Evolutionary conservation across 2,329 filamentous ascomycete genomes (phyloP).

Genomic region (Zarea fungicola): DNA sequence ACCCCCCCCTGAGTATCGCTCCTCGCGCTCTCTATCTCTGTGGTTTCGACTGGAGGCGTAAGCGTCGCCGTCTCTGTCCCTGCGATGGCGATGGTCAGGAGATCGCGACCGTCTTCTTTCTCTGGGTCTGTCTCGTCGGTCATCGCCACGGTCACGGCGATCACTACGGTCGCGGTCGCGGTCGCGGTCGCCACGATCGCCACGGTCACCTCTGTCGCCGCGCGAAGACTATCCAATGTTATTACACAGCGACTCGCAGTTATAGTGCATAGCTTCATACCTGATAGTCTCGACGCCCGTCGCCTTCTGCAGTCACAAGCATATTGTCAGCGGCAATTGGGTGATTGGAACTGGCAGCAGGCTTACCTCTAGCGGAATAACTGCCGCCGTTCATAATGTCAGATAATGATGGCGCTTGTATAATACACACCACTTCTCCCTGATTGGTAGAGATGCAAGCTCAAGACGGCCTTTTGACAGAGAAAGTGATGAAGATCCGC

Average conservation of each 20-base stretch:
- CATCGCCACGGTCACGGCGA: constrained; percentile 29
- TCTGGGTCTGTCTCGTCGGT: constrained; percentile 31
- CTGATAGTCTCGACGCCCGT: constrained; percentile 51
- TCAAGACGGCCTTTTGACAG: neutral
- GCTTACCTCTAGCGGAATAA: constrained; percentile 71
- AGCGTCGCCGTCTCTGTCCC: constrained; percentile 74
- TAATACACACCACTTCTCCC: constrained; percentile 13
- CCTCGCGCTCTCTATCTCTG: constrained; percentile 87
- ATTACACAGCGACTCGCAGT: constrained; percentile 10
- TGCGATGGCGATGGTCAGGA: constrained; percentile 65
- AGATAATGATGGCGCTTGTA: constrained; percentile 14
- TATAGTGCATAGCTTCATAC: constrained; percentile 32
- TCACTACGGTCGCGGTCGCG: constrained; percentile 31
- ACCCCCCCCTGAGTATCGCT: constrained; percentile 81
- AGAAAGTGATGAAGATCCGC: constrained; percentile 12
- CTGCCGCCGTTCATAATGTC: constrained; percentile 76
- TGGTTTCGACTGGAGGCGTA: constrained; percentile 93
- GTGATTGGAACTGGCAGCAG: constrained; percentile 16
- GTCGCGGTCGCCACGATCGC: constrained; percentile 27
- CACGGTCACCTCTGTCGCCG: constrained; percentile 30
- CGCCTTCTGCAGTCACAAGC: constrained; percentile 34
- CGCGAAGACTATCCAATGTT: constrained; percentile 24
- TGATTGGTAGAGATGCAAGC: constrained; percentile 18
- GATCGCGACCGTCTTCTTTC: constrained; percentile 75
- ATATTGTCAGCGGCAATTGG: constrained; percentile 20